These are phyloP conservation scores for Sclerotinia minor DNA, from an alignment of 2,329 filamentous ascomycete genomes.

Conservation along the genomic window DNA sequence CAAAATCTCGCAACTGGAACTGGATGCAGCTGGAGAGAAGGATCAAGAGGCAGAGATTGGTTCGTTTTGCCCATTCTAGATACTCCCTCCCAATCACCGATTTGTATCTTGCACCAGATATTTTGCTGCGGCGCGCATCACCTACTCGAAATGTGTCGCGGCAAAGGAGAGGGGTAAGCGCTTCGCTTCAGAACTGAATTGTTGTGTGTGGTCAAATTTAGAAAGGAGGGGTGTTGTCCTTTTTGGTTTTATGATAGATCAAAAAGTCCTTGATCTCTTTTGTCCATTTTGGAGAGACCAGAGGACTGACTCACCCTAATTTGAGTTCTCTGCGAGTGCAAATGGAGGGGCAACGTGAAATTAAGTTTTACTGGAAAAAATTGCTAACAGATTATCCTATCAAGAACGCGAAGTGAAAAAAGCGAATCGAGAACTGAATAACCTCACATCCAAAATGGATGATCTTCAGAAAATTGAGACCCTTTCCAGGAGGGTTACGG, in stretches of 20 bases:
- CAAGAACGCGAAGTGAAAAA: constrained; percentile 91
- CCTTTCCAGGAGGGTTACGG: constrained; percentile 86
- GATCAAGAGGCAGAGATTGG: constrained; percentile 96
- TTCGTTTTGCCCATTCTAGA: constrained; percentile 50
- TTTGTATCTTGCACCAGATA: constrained; percentile 5
- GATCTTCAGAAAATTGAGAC: constrained; percentile 89
- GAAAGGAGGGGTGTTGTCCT: background rate
- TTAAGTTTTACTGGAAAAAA: constrained; percentile 16
- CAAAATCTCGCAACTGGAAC: constrained; percentile 92
- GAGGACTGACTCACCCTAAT: background rate
- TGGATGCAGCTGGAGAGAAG: constrained; percentile 89
- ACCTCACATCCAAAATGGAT: constrained; percentile 87
- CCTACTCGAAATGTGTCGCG: constrained; percentile 8
- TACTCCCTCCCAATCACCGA: constrained; percentile 15
- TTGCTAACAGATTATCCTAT: constrained; percentile 33
- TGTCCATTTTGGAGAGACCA: background rate
- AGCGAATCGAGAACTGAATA: constrained; percentile 85
- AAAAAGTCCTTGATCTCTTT: background rate
- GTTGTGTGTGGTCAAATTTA: constrained; percentile 5
- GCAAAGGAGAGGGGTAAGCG: constrained; percentile 25
- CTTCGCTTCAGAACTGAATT: constrained; percentile 18
- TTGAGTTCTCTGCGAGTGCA: constrained; percentile 23
- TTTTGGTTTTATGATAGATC: background rate
- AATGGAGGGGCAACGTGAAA: constrained; percentile 36
- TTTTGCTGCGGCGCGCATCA: background rate